These are phyloP conservation scores for Eimeria zaria DNA, from an alignment of 169 alveolate species.

Conservation along the genomic window DNA sequence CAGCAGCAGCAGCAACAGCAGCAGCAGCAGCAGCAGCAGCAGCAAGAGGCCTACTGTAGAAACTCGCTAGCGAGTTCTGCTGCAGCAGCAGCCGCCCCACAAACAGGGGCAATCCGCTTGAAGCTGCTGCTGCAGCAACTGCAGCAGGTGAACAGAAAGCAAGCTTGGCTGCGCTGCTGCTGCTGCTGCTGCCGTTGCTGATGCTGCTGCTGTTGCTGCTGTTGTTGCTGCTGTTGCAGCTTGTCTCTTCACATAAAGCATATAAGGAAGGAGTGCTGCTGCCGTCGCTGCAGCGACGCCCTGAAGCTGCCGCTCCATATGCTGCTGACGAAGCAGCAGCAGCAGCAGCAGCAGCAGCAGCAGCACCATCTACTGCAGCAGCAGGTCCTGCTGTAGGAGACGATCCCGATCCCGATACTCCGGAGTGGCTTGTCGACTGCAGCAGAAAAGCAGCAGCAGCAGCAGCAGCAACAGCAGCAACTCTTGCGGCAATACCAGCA, in stretches of 20 bases:
- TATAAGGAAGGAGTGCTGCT: neutral
- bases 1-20: neutral
- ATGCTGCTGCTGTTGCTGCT: neutral
- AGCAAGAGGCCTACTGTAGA: conserved; percentile 37
- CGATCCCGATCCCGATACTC: neutral
- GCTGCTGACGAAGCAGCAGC: neutral
- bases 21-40: conserved; percentile 37
- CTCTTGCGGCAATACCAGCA: neutral
- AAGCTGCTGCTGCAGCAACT: conserved; percentile 52
- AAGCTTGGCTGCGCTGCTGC: neutral
- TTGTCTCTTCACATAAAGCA: neutral
- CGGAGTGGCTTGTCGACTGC: neutral
- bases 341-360: neutral
- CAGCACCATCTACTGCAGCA: neutral
- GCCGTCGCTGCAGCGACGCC: conserved; percentile 6
- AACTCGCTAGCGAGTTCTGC: neutral
- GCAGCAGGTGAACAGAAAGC: neutral
- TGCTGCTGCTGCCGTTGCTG: neutral
- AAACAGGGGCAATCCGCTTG: conserved; percentile 10
- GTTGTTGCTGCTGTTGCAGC: conserved; percentile 25
- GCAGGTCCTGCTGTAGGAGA: neutral
- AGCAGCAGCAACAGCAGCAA: conserved; percentile 50
- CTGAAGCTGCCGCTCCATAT: neutral
- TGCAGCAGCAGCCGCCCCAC: conserved; percentile 53
- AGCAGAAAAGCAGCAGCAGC: neutral